Evolutionary conservation across 768 basidiomycete species (phyloP), one percentile per base, ranked within the genome.

Genomic region (Russula compacta): DNA sequence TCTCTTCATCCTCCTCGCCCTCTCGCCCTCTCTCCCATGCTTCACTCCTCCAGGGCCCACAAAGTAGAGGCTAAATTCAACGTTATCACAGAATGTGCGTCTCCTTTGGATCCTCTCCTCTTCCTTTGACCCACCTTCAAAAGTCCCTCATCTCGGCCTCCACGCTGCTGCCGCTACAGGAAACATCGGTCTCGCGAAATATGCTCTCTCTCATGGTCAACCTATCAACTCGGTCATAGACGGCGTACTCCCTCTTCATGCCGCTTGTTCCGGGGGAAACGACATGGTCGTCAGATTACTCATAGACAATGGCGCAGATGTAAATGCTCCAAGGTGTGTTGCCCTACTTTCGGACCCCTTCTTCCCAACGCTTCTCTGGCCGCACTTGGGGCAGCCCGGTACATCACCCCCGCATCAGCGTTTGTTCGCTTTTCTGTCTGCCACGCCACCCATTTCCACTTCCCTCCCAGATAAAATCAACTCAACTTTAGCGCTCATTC

Each of bases 201-300:
- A 92, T 72, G 97, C 97, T 2, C 80, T 99, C 24, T 83, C 85
- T 2, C 87, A 95, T 68, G 95, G 95, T 8, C 97, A 98, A 69
- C 95, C 97, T 10, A 85, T 95, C 73, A 98, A 99, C 73, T 90
- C 93, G 5, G 92, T 97, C 36, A 82, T 98, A 56, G 92, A 95
- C 70, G 97, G 97, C 39, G 89, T 99, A 3, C 84, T 97, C n/a
- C 95, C 97, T 3, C 79, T 99, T 9, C 97, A 99, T 70, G 95
- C 93, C 4, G 97, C 95, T 2, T 90, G 85, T 67, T 89, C 92
- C 0, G 92, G 92, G 24, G 97, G 97, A 2, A 90, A 84, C 69
- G 90, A 89, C 58, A 81, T 85, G 59, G 89, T 98, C 47, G 93
- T 98, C 43, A 82, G 84, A 68, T 79, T 95, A 65, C 76, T 99